phyloP scores from a whole-genome alignment of 164 flowering plant species.

The Taxillus chinensis region DNA sequence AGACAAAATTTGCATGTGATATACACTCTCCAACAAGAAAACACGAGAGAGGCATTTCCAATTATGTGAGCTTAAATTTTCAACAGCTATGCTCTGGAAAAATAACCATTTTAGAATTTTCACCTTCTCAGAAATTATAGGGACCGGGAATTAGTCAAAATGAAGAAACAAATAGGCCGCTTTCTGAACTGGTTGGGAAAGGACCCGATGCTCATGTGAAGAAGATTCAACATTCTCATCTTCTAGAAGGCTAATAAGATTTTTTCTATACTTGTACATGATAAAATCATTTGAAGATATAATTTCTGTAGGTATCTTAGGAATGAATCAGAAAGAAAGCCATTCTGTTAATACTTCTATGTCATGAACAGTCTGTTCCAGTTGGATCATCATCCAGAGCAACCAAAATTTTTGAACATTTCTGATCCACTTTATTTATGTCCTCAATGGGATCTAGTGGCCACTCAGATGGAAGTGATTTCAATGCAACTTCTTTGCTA shows the following conservation, averaged over 20 bases:
- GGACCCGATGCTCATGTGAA: constrained; percentile 66
- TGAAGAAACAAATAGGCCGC: constrained; percentile 80
- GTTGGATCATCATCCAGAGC: constrained; percentile 99
- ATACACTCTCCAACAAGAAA: no score
- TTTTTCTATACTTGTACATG: not conserved
- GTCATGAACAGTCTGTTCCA: constrained; percentile 98
- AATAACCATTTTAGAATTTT: not conserved
- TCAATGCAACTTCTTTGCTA: constrained; percentile 50
- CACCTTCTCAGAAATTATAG: constrained; percentile 89
- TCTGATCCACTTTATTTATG: constrained; percentile 38
- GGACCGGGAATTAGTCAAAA: constrained; percentile 89
- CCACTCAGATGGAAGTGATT: constrained; percentile 90
- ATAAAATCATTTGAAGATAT: not conserved
- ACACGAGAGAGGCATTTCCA: no score
- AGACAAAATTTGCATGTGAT: not conserved
- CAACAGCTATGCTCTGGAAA: not conserved
- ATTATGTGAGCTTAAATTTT: no score
- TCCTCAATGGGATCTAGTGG: constrained; percentile 61
- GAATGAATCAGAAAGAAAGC: constrained; percentile 12
- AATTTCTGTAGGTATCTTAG: not conserved
- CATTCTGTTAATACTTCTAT: constrained; percentile 96
- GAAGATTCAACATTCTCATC: not conserved
- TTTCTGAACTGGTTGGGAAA: constrained; percentile 65
- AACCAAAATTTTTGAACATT: constrained; percentile 53
- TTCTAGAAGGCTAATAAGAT: not conserved